Evolutionary conservation across 2,329 filamentous ascomycete species (phyloP).

Genomic region (Bimuria novae-zelandiae): DNA sequence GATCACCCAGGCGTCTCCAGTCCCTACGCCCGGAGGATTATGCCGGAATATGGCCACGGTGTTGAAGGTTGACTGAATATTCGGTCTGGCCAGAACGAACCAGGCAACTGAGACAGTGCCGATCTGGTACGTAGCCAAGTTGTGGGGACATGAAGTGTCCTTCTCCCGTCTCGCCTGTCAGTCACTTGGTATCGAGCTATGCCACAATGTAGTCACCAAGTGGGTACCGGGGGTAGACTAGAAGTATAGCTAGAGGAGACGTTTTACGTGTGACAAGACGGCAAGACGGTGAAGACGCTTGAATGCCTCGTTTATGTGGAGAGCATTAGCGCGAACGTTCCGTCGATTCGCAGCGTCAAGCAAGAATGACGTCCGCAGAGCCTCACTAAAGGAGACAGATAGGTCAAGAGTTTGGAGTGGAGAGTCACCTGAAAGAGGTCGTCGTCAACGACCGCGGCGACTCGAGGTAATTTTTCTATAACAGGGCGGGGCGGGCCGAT

Average conservation of each 20-base stretch:
- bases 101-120: conserved; percentile 6
- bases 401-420: conserved; percentile 20
- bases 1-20: background rate
- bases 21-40: background rate
- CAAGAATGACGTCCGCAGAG: conserved; percentile 33
- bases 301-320: background rate
- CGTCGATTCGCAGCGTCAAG: conserved; percentile 22
- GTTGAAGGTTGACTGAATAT: background rate
- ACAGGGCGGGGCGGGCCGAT: conserved; percentile 13
- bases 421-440: background rate
- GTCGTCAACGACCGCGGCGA: conserved; percentile 8
- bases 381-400: conserved; percentile 27
- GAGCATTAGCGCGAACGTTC: conserved; percentile 10
- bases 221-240: background rate
- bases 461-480: conserved; percentile 14
- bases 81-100: background rate
- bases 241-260: background rate
- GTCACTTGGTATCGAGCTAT: background rate
- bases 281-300: background rate
- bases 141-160: background rate
- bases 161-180: background rate
- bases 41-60: background rate
- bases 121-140: conserved; percentile 3
- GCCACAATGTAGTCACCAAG: background rate
- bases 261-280: background rate